Evolutionary conservation across 192 early-diverging fungal genomes (phyloP).

Genomic region (Mortierella hygrophila): DNA sequence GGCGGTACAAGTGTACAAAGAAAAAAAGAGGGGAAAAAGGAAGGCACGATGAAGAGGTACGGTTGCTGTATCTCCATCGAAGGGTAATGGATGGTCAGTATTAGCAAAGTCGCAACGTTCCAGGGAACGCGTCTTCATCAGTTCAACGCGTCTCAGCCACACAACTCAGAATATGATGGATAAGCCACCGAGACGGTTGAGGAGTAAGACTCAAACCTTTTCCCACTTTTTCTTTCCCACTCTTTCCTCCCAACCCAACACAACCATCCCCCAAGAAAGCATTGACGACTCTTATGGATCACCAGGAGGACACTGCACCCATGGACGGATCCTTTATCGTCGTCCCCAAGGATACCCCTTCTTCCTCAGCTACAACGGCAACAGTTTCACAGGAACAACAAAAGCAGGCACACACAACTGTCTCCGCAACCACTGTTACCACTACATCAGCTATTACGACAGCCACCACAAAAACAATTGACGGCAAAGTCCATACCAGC

Average conservation of each 20-base stretch:
- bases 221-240: neutral
- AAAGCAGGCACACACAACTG: neutral
- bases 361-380: neutral
- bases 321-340: slow-evolving; percentile 33
- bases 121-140: no score
- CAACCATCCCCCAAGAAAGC: neutral
- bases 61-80: no score
- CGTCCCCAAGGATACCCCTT: slow-evolving; percentile 8
- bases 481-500: neutral
- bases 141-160: neutral
- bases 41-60: no score
- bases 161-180: neutral
- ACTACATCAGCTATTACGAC: neutral
- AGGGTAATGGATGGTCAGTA: no score
- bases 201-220: neutral
- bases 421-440: neutral
- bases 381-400: neutral
- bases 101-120: no score
- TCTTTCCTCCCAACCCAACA: neutral
- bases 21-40: no score
- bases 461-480: neutral
- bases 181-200: neutral
- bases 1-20: no score
- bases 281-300: slow-evolving; percentile 7
- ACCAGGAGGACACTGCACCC: neutral